Conservation (phyloP, 768 basidiomycete genomes). For the Termitomyces sp. region DNA sequence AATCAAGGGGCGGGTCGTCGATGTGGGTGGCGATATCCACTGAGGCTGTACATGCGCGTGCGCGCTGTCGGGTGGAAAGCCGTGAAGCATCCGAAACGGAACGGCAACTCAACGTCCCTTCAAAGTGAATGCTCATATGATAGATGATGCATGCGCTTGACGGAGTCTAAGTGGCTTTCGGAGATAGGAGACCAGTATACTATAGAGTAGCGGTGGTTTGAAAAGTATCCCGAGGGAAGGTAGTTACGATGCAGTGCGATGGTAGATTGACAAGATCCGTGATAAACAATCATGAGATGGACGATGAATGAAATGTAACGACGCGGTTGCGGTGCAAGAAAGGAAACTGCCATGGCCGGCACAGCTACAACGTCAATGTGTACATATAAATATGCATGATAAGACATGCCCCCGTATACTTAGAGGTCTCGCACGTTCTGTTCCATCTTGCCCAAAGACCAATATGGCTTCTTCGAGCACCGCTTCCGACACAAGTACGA, state of each 20-base stretch:
- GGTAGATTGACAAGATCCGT: background rate
- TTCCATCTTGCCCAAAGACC: background rate
- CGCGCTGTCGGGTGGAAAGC: background rate
- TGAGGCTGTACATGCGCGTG: background rate
- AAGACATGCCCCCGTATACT: background rate
- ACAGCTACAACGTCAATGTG: background rate
- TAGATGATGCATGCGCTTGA: background rate
- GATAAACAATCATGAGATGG: background rate
- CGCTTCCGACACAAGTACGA: background rate
- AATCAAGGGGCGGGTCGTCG: background rate
- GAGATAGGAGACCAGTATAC: background rate
- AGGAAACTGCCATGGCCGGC: background rate
- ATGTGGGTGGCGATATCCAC: background rate
- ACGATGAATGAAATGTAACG: background rate
- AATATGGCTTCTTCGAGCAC: background rate
- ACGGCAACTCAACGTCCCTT: background rate
- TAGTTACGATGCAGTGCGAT: background rate
- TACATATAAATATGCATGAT: background rate
- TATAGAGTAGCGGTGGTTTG: background rate
- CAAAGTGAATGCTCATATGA: background rate
- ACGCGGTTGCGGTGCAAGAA: background rate
- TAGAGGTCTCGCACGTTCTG: background rate
- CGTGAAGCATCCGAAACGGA: background rate
- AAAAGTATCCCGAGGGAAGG: background rate
- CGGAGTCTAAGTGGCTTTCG: background rate